A percentile compares a stretch with the other conserved stretches of the same genome.
Conservation (phyloP, 441 rosid genomes). For the Euphorbia schlechtendalii region DNA sequence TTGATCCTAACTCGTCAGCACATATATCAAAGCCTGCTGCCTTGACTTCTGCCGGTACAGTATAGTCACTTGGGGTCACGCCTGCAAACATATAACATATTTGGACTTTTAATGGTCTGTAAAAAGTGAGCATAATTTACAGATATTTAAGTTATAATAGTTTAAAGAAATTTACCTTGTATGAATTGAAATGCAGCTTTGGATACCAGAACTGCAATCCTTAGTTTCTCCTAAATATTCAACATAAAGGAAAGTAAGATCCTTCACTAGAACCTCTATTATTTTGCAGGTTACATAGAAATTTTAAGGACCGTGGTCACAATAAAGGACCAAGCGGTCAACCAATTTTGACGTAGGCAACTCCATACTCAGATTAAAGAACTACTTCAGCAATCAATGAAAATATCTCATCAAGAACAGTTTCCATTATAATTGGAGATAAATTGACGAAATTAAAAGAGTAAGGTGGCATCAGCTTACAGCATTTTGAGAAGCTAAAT, state of each 20-base stretch:
- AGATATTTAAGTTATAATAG: too few relatives aligned
- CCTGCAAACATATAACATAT: too few relatives aligned
- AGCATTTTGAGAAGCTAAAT: not conserved
- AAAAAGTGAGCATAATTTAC: too few relatives aligned
- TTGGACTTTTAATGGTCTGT: too few relatives aligned
- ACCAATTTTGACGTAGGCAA: not conserved
- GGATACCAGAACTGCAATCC: conserved; percentile 84
- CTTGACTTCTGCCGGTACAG: conserved; percentile 61
- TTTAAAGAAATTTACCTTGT: conserved; percentile 8
- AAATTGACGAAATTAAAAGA: too few relatives aligned
- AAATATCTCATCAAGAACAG: not conserved
- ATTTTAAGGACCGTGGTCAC: not conserved
- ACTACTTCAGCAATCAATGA: not conserved
- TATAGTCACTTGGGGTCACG: conserved; percentile 48
- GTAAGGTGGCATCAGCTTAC: not conserved
- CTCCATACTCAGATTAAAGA: not conserved
- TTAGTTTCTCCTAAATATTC: conserved; percentile 52
- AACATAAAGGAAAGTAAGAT: not conserved
- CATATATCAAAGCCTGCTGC: conserved; percentile 79
- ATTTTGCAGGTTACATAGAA: not conserved
- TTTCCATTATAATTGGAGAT: too few relatives aligned
- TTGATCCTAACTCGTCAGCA: conserved; percentile 79
- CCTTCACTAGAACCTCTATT: not conserved
- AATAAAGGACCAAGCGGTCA: not conserved
- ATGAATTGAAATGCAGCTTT: conserved; percentile 92